These are phyloP conservation scores for Pythium monospermum DNA, from an alignment of 352 stramenopile species.

Conservation along the genomic window DNA sequence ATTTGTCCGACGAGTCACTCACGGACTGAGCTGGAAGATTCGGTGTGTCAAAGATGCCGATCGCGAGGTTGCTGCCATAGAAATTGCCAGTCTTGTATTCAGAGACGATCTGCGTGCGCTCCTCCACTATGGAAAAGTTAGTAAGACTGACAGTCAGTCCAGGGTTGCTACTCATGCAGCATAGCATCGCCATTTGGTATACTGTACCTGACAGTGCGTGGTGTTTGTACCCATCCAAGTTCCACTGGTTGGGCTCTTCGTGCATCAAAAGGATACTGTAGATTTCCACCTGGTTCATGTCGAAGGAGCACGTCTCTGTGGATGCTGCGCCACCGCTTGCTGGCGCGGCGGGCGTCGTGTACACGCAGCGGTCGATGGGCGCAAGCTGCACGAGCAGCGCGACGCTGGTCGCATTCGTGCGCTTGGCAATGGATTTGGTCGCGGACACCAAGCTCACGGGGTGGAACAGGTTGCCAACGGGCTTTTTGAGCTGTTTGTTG, in stretches of 20 bases:
- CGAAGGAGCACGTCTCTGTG: constrained; percentile 43
- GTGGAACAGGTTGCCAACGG: constrained; percentile 21
- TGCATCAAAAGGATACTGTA: constrained; percentile 58
- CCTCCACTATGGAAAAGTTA: constrained; percentile 20
- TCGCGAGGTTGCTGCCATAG: constrained; percentile 55
- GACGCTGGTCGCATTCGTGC: constrained; percentile 35
- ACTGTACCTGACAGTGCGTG: constrained; percentile 40
- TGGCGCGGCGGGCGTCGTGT: neutral
- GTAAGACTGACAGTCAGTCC: too few species aligned
- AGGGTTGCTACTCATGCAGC: too few species aligned
- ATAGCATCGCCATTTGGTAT: neutral
- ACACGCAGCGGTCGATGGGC: constrained; percentile 31
- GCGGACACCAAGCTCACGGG: constrained; percentile 62
- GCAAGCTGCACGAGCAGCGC: constrained; percentile 54
- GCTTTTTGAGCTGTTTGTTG: constrained; percentile 39
- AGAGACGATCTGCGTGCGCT: constrained; percentile 48
- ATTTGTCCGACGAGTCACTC: constrained; percentile 20
- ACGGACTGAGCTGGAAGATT: constrained; percentile 32
- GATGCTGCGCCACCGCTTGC: neutral
- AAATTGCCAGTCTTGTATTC: constrained; percentile 56
- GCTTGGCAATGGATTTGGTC: constrained; percentile 38
- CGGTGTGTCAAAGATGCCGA: constrained; percentile 52
- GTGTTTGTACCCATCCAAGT: constrained; percentile 53
- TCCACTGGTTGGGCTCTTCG: constrained; percentile 27
- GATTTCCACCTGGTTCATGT: constrained; percentile 56